These are phyloP conservation scores for Xylaria venustula DNA, from an alignment of 495 filamentous ascomycete genomes.

Conservation along the genomic window DNA sequence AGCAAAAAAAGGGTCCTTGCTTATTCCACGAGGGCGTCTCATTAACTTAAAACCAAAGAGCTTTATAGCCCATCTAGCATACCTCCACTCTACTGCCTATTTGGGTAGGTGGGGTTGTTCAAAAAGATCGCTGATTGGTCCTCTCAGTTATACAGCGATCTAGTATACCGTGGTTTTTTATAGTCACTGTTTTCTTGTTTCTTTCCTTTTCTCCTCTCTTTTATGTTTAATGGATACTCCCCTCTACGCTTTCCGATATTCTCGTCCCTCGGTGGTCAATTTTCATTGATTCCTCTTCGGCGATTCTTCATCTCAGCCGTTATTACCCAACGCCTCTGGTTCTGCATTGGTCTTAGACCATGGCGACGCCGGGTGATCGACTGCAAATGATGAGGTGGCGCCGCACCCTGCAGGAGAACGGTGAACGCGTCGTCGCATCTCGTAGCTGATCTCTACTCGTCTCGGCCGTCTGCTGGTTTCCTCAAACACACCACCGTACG, in stretches of 20 bases:
- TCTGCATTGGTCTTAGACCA: background rate
- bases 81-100: background rate
- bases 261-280: background rate
- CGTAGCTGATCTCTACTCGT: background rate
- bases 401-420: conserved; percentile 3
- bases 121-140: background rate
- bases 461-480: background rate
- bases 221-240: background rate
- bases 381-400: conserved; percentile 3
- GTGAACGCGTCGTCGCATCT: background rate
- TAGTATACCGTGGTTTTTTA: background rate
- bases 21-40: background rate
- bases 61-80: background rate
- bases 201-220: background rate
- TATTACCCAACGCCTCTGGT: too few relatives aligned
- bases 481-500: background rate
- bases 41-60: background rate
- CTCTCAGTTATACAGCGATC: background rate
- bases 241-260: background rate
- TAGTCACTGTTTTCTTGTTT: too few relatives aligned
- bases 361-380: background rate
- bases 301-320: background rate
- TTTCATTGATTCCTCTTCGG: background rate
- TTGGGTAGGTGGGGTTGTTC: conserved; percentile 5
- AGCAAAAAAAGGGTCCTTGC: background rate